Base-by-base conservation (phyloP, 129 eudicot genomes). In the Ambrosia artemisiifolia region DNA sequence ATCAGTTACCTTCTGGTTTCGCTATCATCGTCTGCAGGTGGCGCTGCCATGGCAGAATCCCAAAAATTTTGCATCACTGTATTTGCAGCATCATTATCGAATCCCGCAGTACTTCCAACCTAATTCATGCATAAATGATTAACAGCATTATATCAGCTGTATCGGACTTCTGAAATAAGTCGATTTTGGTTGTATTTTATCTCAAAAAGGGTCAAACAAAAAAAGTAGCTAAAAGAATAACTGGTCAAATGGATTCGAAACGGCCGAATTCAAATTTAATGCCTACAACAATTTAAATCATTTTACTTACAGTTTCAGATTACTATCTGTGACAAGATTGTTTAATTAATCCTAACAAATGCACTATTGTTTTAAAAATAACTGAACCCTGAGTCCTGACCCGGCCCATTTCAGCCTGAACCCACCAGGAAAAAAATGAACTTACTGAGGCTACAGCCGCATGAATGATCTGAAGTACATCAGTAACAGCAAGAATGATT, bases 391-490 rank as follows among this genome's bases (percentile, higher is more conserved):
- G 11, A 8, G 30, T 28, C 42, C 19, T n/a, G 11, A 8, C 16
- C 63, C 10, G 55, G 19, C 57, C 20, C 11, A 9, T 24, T 67
- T 47, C 33, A 32, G 46, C 49, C 42, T 19, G 12, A 44, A 67
- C 18, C 48, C 33, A 34, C 40, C 33, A 11, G 13, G 0, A 48
- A 43, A 53, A 48, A 54, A 48, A 5, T 36, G 12, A 53, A 85
- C 97, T 90, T 80, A 94, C 97, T 11, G 98, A 82, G 33, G 98
- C 92, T 78, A 94, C 83, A 65, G 98, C 98, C 43, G 98, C 97
- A 76, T 86, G 96, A 67, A 90, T 84, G 54, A 90, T 94, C 65
- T 90, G 92, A 62, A 94, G 89, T 69, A 94, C 98, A 83, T 94
- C 97, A 46, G 88, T 78, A 67, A 88, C 82, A 46, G 92, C 93